A percentile compares a stretch with the other conserved stretches of the same genome.
Evolutionary conservation across 768 basidiomycete genomes (phyloP).

Genomic region (Hydnomerulius pinastri): DNA sequence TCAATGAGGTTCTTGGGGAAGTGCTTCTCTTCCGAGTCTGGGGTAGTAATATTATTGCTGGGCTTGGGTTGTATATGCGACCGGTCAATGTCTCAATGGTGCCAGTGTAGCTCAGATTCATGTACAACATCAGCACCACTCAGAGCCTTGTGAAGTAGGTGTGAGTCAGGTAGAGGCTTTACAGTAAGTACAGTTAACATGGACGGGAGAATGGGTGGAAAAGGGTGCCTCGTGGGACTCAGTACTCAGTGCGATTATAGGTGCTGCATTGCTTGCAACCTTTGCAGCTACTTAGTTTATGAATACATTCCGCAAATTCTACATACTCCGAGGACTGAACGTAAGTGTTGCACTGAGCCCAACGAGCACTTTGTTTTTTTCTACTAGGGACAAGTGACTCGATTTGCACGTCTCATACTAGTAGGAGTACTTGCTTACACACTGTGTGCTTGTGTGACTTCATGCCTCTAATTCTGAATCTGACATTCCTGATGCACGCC

Average conservation of each 20-base stretch:
- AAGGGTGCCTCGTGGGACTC: not conserved
- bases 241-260: not conserved
- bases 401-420: no score
- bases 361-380: not conserved
- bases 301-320: not conserved
- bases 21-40: not conserved
- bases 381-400: not conserved
- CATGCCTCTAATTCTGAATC: not conserved
- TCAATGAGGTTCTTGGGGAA: conserved; percentile 4
- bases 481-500: no score
- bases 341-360: not conserved
- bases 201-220: not conserved
- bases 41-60: not conserved
- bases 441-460: not conserved
- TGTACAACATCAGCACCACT: not conserved
- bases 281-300: not conserved
- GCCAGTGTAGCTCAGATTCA: conserved; percentile 1
- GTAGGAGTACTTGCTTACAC: not conserved
- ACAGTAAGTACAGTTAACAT: not conserved
- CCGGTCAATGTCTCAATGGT: not conserved
- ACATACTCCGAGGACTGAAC: not conserved
- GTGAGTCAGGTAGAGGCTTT: not conserved
- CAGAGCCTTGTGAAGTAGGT: not conserved
- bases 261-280: not conserved
- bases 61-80: conserved; percentile 2